Conservation (phyloP, 2,329 filamentous ascomycete genomes). For the Alternaria panax region DNA sequence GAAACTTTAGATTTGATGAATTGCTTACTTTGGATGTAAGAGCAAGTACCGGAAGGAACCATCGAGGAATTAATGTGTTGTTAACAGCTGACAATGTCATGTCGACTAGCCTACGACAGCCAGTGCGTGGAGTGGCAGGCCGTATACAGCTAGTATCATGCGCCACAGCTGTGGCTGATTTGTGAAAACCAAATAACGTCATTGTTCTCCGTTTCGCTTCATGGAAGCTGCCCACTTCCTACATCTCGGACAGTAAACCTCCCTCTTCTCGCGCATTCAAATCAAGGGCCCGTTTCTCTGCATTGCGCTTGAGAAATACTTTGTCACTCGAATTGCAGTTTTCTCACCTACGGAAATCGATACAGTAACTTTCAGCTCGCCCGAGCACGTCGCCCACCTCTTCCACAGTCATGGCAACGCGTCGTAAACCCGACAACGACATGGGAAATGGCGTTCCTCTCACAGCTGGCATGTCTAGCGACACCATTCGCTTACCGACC, state of each 20-base stretch:
- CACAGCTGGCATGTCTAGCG: conserved; percentile 34
- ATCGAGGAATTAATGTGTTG: not conserved
- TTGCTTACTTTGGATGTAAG: no score
- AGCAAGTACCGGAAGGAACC: no score
- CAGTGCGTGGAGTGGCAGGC: conserved; percentile 7
- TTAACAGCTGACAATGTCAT: not conserved
- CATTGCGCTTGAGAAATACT: not conserved
- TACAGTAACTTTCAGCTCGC: not conserved
- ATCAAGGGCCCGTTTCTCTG: not conserved
- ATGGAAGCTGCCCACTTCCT: conserved; percentile 5
- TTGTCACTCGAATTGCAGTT: not conserved
- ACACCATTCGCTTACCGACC: conserved; percentile 33
- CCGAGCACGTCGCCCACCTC: not conserved
- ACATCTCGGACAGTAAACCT: not conserved
- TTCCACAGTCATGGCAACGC: conserved; percentile 37
- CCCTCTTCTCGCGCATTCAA: not conserved
- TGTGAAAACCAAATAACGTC: conserved; percentile 28
- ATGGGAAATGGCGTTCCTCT: conserved; percentile 22
- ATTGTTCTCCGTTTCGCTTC: conserved; percentile 23
- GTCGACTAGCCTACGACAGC: not conserved
- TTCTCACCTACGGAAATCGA: not conserved
- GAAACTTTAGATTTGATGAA: no score
- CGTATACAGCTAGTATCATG: conserved; percentile 22
- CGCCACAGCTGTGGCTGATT: conserved; percentile 31
- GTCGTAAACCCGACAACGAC: conserved; percentile 39